Evolutionary conservation across 352 stramenopile genomes (phyloP), one percentile per base, ranked within the genome.

Genomic region (Pythium brachiatum): DNA sequence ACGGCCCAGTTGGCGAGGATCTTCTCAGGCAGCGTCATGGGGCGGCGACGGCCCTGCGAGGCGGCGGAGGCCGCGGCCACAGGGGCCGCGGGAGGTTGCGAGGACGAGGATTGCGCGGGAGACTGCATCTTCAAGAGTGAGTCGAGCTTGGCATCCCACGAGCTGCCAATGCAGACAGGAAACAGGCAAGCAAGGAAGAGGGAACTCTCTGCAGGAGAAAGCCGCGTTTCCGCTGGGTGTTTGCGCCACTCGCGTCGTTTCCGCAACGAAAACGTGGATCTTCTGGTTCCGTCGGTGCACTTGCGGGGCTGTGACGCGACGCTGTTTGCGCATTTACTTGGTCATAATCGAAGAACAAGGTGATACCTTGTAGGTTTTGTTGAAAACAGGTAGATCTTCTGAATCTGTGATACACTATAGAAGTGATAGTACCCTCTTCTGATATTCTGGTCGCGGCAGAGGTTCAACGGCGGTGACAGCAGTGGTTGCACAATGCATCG

Each of bases 21-120:
- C 78, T 94, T 94, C 66, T 94, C 84, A 12, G 81, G 82, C 60
- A 94, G 71, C 67, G 79, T 88, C 55, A 94, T 83, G 56, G 81
- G 81, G 38, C 81, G 79, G 47, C 79, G 76, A 23, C 62, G 57
- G 50, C 61, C 41, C 27, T 39, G 12, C 3, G 68, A 16, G 26
- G 56, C 11, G 44, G 65, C 4, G 39, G 53, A 34, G 54, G 53
- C 38, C 16, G 46, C 9, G 34, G 36, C 36, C 27, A 7, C 29
- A 27, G 46, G n/a, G 38, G 52, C 5, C 7, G 38, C 29, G 3
- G 41, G 41, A 9, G 27, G 31, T 12, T 23, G n/a, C 13, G 52
- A 18, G 9, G 53, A 31, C 2, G 62, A 43, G 3, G 54, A 31
- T 54, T 62, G 56, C 23, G 56, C n/a, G 21, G 63, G 15, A 36